phyloP scores from a whole-genome alignment of 352 stramenopile species.

The Globisporangium echinulatum region DNA sequence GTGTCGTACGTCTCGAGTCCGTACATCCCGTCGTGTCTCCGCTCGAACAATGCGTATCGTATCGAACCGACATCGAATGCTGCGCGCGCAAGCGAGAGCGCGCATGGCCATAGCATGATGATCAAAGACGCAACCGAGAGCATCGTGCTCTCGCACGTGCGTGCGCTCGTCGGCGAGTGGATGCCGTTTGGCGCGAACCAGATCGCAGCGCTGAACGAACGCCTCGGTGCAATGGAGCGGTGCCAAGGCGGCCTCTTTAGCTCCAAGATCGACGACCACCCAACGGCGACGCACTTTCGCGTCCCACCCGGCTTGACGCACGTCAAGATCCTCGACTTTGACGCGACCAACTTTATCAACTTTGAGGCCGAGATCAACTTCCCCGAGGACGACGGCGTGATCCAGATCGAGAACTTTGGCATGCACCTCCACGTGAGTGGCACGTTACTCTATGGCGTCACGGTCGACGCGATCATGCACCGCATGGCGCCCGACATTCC shows the following conservation, averaged over 20 bases:
- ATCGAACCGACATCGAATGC: conserved; percentile 93
- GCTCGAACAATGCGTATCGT: conserved; percentile 84
- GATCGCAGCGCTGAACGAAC: conserved; percentile 96
- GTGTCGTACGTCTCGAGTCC: conserved; percentile 96
- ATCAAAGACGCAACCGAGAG: conserved; percentile 91
- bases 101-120: conserved; percentile 85
- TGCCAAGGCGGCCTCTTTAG: conserved; percentile 96
- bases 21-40: conserved; percentile 94
- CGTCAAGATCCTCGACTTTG: conserved; percentile 97
- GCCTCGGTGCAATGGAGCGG: conserved; percentile 92
- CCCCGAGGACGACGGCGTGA: conserved; percentile 89
- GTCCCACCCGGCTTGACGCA: conserved; percentile 91
- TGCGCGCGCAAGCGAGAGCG: conserved; percentile 87
- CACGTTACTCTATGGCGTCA: conserved; percentile 70
- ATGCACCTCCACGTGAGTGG: conserved; percentile 79
- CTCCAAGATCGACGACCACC: conserved; percentile 86
- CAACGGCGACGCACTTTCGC: conserved; percentile 82
- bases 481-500: conserved; percentile 94
- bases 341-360: conserved; percentile 96
- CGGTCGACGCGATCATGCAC: conserved; percentile 97
- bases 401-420: conserved; percentile 97
- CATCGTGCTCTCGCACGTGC: conserved; percentile 94
- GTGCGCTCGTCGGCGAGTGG: conserved; percentile 95
- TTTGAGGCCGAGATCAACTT: conserved; percentile 98
- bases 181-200: conserved; percentile 97